phyloP scores from a whole-genome alignment of 2,329 filamentous ascomycete genomes.

The Sporothrix luriei region DNA sequence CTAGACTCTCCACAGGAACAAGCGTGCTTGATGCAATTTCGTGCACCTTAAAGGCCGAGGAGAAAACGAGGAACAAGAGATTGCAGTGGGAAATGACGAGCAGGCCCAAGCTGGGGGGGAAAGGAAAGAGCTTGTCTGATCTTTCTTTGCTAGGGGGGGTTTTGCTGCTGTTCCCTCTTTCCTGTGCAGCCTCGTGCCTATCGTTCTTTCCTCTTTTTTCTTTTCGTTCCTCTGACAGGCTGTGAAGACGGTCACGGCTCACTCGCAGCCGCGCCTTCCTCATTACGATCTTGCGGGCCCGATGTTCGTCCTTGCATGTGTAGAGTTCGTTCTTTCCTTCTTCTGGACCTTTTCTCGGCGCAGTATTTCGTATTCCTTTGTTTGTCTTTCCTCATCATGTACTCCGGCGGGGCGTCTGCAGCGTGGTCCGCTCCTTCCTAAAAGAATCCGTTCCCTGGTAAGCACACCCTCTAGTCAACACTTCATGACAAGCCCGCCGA shows the following conservation, averaged over 20 bases:
- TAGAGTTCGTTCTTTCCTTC: background rate
- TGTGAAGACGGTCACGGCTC: background rate
- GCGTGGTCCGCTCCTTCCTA: conserved; percentile 21
- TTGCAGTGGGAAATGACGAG: conserved; percentile 28
- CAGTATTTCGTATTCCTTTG: background rate
- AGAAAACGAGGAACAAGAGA: conserved; percentile 11
- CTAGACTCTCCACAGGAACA: conserved; percentile 16
- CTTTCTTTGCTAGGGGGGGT: background rate
- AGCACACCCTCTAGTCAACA: background rate
- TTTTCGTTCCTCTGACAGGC: background rate
- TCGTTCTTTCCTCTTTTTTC: background rate
- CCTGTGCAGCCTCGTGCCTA: background rate
- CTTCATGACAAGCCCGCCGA: background rate
- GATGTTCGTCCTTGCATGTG: conserved; percentile 22
- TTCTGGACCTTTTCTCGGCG: background rate
- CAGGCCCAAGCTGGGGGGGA: background rate
- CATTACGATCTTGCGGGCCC: conserved; percentile 11
- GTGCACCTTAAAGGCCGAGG: background rate
- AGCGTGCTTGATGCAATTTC: conserved; percentile 19
- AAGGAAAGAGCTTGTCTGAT: background rate
- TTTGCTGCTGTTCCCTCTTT: background rate
- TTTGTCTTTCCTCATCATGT: background rate
- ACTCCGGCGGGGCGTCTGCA: background rate
- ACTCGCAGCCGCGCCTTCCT: conserved; percentile 22
- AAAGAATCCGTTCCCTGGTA: conserved; percentile 20